Evolutionary conservation across 805 yeast genomes (phyloP), one percentile per base, ranked within the genome.

Genomic region (Brettanomyces custersianus): DNA sequence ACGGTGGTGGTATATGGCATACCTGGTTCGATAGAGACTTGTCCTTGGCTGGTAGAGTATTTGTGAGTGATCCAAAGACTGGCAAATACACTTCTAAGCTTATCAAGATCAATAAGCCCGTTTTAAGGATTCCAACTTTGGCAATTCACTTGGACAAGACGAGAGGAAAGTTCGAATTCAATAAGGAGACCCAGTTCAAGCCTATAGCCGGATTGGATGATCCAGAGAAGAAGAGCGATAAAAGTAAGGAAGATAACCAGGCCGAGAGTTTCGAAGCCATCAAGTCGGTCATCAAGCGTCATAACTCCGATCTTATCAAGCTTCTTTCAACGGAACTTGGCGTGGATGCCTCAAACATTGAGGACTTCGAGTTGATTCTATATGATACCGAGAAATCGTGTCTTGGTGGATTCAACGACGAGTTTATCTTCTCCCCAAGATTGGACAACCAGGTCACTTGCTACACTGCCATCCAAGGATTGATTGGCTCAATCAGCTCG

Each of bases 21-120:
- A 75, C 95, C 4, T 90, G 97, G 96, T 90, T 92, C 52, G 98
- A 90, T 57, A 75, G 96, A 40, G 96, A 90, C 56, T 68, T 92
- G 47, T 71, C 90, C 26, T 64, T 87, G 40, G 97, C 96, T 7
- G 98, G 98, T 12, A 69, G 97, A 46, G 95, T 90, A 1, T 79
- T 79, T 53, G 80, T 84, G 13, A 67, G 62, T 28, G 69, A 68
- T 23, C 50, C 54, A 13, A 60, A 55, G 4, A 44, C 58, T 4
- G 80, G 74, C 7, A 64, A 68, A 37, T 68, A 61, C 38, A 71
- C 73, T 33, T 72, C 95, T 3, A 76, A 69, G 49, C 65, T 92
- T 41, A 74, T 92, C 40, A 84, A 86, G 59, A 70, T 92, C 43
- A 75, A 81, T 44, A 80, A 74, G 55, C 96, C 98, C 2, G 54